Evolutionary conservation across 1,139 yeast species (phyloP), one percentile per base, ranked within the genome.

Genomic region (Hansenula anomala): DNA sequence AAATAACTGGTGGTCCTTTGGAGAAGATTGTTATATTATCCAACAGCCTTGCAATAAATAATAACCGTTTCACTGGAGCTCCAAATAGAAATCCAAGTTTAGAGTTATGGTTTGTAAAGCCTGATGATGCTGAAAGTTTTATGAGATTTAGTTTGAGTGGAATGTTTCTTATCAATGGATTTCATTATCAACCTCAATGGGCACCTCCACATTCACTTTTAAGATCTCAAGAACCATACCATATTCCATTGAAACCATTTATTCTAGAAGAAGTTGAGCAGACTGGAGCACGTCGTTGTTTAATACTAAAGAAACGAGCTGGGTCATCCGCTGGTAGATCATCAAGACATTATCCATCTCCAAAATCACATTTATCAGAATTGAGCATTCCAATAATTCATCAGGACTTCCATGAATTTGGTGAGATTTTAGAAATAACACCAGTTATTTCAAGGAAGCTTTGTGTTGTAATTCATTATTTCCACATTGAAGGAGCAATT

Each of bases 1-100:
- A 80, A 46, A 66, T 84, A 0, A 65, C 72, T 50, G 95, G 95
- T 0, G 96, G 96, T 0, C 88, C 92, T 0, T 60, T 86, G 34
- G 89, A 83, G 48, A 71, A 69, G 44, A 55, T 82, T 3, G 62
- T 58, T 4, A 40, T n/a, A n/a, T n/a, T n/a, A n/a, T n/a, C n/a
- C n/a, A n/a, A n/a, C n/a, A n/a, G n/a, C n/a, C n/a, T n/a, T n/a
- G n/a, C n/a, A n/a, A n/a, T n/a, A n/a, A n/a, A n/a, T n/a, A n/a
- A n/a, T n/a, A n/a, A n/a, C n/a, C n/a, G n/a, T n/a, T n/a, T n/a
- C n/a, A n/a, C n/a, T n/a, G n/a, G n/a, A n/a, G n/a, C n/a, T n/a
- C n/a, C n/a, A n/a, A n/a, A n/a, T n/a, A 52, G 30, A 24, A 45
- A 27, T 46, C 49, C 39, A 36, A 48, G 52, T 5, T 45, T 81